Evolutionary conservation across 2,329 filamentous ascomycete genomes (phyloP).

Genomic region (Botrytis cinerea): DNA sequence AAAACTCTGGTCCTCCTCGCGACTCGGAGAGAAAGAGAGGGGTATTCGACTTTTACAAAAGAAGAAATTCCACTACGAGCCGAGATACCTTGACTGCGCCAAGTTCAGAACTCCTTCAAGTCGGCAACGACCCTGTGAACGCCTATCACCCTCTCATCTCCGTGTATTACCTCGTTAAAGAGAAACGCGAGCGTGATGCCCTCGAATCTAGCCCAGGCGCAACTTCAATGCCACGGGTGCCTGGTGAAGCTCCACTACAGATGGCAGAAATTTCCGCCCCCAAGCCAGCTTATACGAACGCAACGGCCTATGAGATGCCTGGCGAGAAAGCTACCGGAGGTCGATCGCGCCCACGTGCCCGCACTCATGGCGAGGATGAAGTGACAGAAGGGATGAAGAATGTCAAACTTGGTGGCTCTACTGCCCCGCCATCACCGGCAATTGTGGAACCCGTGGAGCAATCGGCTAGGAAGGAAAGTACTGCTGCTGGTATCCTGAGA

Average conservation of each 20-base stretch:
- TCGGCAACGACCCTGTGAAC: conserved; percentile 85
- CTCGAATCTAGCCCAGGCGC: conserved; percentile 60
- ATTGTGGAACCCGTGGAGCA: conserved; percentile 59
- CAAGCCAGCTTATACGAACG: conserved; percentile 85
- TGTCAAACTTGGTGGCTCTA: conserved; percentile 55
- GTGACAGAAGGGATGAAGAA: conserved; percentile 72
- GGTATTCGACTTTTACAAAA: conserved; percentile 93
- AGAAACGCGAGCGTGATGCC: conserved; percentile 83
- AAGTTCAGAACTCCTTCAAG: conserved; percentile 81
- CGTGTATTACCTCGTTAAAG: conserved; percentile 92
- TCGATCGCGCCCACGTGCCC: conserved; percentile 77
- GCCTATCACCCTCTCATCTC: conserved; percentile 91
- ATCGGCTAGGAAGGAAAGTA: conserved; percentile 79
- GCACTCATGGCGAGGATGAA: conserved; percentile 95
- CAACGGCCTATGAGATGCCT: conserved; percentile 80
- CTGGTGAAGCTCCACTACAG: conserved; percentile 55
- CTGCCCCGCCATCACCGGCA: conserved; percentile 50
- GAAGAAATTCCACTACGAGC: conserved; percentile 85
- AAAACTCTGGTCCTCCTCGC: conserved; percentile 51
- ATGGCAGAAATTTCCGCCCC: conserved; percentile 79
- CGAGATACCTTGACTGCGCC: conserved; percentile 81
- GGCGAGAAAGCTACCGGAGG: conserved; percentile 86
- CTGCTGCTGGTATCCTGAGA: conserved; percentile 79
- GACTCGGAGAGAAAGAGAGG: conserved; percentile 82
- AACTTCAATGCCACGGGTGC: conserved; percentile 55